Percentiles rank a stretch among this genome's conserved stretches.
phyloP scores from a whole-genome alignment of 75 land plant species.

The Cunninghamia lanceolata region DNA sequence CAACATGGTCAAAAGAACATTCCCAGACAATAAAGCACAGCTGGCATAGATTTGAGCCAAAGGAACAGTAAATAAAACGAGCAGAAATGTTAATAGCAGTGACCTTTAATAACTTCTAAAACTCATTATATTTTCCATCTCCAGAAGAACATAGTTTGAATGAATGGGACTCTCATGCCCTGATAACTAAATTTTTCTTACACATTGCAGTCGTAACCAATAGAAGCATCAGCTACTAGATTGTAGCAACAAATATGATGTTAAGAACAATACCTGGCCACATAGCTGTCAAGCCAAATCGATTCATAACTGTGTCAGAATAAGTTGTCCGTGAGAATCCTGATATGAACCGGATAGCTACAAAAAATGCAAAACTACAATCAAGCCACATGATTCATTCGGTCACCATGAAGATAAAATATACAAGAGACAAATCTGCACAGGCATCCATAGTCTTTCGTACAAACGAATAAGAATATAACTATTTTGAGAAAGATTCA shows the following conservation, averaged over 20 bases:
- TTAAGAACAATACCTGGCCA: conserved; percentile 27
- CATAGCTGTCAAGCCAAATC: conserved; percentile 30
- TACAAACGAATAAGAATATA: not conserved
- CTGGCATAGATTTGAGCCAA: not conserved
- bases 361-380: not conserved
- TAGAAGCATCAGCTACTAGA: not conserved
- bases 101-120: not conserved
- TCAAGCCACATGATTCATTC: not conserved
- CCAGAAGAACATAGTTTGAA: not conserved
- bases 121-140: not conserved
- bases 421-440: not conserved
- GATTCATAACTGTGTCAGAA: conserved; percentile 11
- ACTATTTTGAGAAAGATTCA: not conserved
- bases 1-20: not conserved
- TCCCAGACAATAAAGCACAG: not conserved
- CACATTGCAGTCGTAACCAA: not conserved
- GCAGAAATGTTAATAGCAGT: not conserved
- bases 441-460: not conserved
- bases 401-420: not conserved
- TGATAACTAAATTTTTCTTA: not conserved
- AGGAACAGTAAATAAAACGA: not conserved
- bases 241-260: not conserved
- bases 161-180: not conserved
- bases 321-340: conserved; percentile 28
- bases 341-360: conserved; percentile 23